Percentiles rank a stretch among this genome's conserved stretches.
These are phyloP conservation scores for Posidonia oceanica DNA, from an alignment of 116 monocot species.

Conservation along the genomic window DNA sequence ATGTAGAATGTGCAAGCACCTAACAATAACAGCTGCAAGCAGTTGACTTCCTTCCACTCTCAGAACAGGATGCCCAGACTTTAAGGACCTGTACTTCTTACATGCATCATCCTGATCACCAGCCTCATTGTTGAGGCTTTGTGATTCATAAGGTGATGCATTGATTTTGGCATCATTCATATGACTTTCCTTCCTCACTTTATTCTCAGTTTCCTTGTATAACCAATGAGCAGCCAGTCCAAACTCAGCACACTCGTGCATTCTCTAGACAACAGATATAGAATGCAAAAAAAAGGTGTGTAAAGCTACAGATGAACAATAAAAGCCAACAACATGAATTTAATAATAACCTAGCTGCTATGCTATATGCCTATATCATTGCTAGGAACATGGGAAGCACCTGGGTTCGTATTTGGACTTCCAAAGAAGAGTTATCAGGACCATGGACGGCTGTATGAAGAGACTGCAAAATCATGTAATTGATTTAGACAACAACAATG, in stretches of 20 bases:
- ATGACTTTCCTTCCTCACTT: conserved; percentile 14
- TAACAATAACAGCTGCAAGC: conserved; percentile 75
- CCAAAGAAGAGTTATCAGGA: conserved; percentile 74
- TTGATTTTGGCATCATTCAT: conserved; percentile 25
- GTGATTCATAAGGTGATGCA: conserved; percentile 30
- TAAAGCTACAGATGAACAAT: neutral
- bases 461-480: conserved; percentile 35
- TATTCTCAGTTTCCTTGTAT: conserved; percentile 65
- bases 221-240: conserved; percentile 96
- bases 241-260: conserved; percentile 87
- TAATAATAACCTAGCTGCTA: neutral
- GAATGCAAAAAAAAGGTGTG: neutral
- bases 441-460: conserved; percentile 93
- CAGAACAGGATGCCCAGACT: conserved; percentile 83
- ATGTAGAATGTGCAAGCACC: conserved; percentile 20
- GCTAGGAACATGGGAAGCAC: conserved; percentile 14
- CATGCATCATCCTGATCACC: conserved; percentile 25
- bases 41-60: conserved; percentile 83
- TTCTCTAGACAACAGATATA: conserved; percentile 24
- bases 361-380: neutral
- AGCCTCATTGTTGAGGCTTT: conserved; percentile 32
- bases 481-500: neutral
- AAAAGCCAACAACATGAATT: neutral
- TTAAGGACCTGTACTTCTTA: conserved; percentile 59
- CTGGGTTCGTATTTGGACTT: conserved; percentile 94